A percentile compares a stretch with the other conserved stretches of the same genome.
Evolutionary conservation across 2,329 filamentous ascomycete genomes (phyloP).

Genomic region (Cercospora sp.): DNA sequence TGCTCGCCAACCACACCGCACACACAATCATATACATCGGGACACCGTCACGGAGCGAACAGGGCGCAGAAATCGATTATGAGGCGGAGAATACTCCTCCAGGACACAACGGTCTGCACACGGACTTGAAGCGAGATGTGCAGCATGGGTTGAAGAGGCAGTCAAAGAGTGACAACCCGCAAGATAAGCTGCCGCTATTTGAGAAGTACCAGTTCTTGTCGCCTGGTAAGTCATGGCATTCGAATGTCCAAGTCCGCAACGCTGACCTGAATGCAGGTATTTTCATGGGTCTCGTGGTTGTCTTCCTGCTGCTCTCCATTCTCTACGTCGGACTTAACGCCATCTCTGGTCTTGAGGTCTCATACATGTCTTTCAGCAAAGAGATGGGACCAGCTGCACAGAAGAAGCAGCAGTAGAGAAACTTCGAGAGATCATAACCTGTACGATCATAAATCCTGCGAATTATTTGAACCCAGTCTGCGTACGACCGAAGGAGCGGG

Average conservation of each 20-base stretch:
- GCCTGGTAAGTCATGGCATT: slow-evolving; percentile 61
- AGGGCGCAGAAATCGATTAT: slow-evolving; percentile 52
- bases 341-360: slow-evolving; percentile 78
- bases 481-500: neutral
- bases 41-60: slow-evolving; percentile 5
- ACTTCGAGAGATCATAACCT: neutral
- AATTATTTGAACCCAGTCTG: neutral
- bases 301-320: slow-evolving; percentile 72
- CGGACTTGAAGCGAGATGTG: slow-evolving; percentile 71
- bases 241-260: neutral
- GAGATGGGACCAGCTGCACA: slow-evolving; percentile 87
- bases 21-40: slow-evolving; percentile 24
- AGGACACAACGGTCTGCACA: slow-evolving; percentile 59
- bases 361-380: slow-evolving; percentile 94
- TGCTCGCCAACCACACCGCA: slow-evolving; percentile 23
- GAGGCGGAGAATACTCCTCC: slow-evolving; percentile 62
- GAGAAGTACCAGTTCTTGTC: slow-evolving; percentile 94
- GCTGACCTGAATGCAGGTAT: slow-evolving; percentile 59
- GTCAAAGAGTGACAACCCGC: slow-evolving; percentile 24
- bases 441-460: neutral
- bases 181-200: slow-evolving; percentile 63
- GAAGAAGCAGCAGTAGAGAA: slow-evolving; percentile 68
- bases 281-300: slow-evolving; percentile 79
- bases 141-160: slow-evolving; percentile 43
- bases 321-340: slow-evolving; percentile 76